Evolutionary conservation across 306 rosid species (phyloP).

Genomic region (Canavalia ensiformis): DNA sequence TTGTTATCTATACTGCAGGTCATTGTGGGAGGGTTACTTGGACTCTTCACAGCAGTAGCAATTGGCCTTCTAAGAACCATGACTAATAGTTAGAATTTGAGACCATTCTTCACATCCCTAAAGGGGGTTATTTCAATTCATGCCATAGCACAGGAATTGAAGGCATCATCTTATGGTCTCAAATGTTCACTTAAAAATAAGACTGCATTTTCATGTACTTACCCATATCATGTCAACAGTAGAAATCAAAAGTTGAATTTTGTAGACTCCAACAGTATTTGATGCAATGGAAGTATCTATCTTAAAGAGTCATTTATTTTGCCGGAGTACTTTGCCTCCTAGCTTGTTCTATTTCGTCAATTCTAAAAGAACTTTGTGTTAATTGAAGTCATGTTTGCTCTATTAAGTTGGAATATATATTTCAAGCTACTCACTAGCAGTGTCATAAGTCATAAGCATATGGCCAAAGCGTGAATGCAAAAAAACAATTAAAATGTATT

Average conservation of each 20-base stretch:
- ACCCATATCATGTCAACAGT: constrained; percentile 27
- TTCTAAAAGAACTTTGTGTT: neutral
- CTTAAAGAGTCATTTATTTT: neutral
- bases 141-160: constrained; percentile 38
- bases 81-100: constrained; percentile 36
- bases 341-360: neutral
- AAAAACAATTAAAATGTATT: too few relatives aligned
- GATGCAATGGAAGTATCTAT: constrained; percentile 20
- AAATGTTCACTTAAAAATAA: neutral
- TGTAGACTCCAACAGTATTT: constrained; percentile 10
- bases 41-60: constrained; percentile 57
- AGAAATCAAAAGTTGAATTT: constrained; percentile 33
- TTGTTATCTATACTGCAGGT: constrained; percentile 62
- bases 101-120: constrained; percentile 42
- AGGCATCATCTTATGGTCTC: constrained; percentile 36
- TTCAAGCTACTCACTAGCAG: too few relatives aligned
- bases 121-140: constrained; percentile 26
- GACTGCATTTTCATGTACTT: constrained; percentile 23
- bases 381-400: neutral
- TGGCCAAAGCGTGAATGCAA: too few relatives aligned
- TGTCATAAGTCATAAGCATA: too few relatives aligned
- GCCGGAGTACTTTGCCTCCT: too few relatives aligned
- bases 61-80: constrained; percentile 57
- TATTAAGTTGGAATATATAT: neutral
- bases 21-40: constrained; percentile 81